Base-by-base conservation (phyloP, 768 basidiomycete genomes). In the Suillus plorans region DNA sequence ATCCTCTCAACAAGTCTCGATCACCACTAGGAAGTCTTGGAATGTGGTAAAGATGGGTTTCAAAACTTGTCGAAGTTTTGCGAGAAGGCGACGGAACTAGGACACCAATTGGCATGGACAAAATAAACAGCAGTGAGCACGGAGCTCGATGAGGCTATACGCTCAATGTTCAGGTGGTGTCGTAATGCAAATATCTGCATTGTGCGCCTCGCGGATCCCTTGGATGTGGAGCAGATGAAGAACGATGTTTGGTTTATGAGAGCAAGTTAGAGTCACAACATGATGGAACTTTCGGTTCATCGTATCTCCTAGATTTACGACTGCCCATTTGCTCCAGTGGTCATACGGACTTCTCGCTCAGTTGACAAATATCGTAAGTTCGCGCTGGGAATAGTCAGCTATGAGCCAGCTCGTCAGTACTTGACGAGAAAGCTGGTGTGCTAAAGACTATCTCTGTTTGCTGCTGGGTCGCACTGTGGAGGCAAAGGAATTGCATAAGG, bases 151-250 rank as follows among this genome's bases (percentile, higher is more conserved):
- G 68, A 69, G 36, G 60, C 67, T 50, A 64, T 69, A 20, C 64
- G 61, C 18, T 65, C 67, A 18, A 69, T 69, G 68, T 65, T 68
- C 53, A 28, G 20, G 22, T 69, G 68, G 67, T 68, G 65, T 50
- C 61, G 67, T 14, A 63, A 68, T 44, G 60, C 68, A 31, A 13
- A 52, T 20, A 47, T 69, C 39, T 69, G 68, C 49, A 49, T 65
- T 22, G 67, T 64, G 1, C 64, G 68, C 61, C 52, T 69, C 2
- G 12, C 34, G 10, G 50, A n/a, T n/a, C 44, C 63, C 4, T 50
- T 36, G 25, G 12, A 47, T 50, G 22, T 28, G 22, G 39, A 45
- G 13, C 16, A 61, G 42, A 42, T 69, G 47, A 25, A 20, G 10
- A 28, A 42, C 0, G 67, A 68, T 39, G 36, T 36, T 34, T 69